Conservation (phyloP, 495 filamentous ascomycete species). For the Lophiotrema nucula region DNA sequence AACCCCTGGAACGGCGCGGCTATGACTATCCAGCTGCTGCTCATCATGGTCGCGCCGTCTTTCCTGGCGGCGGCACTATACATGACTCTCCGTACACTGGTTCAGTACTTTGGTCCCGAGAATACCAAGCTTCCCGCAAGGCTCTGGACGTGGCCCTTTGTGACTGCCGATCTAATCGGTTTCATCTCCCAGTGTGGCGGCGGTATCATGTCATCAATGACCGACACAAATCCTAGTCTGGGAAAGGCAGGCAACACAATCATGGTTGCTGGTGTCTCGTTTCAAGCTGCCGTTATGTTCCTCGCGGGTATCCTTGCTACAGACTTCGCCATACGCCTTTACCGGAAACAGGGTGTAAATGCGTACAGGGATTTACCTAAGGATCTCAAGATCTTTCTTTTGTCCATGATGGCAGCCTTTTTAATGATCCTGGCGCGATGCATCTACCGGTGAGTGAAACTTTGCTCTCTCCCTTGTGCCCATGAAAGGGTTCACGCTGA, state of each 20-base stretch:
- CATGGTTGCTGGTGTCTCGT: slow-evolving; percentile 35
- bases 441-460: slow-evolving; percentile 9
- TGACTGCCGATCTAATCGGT: slow-evolving; percentile 49
- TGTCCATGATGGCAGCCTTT: slow-evolving; percentile 5
- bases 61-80: slow-evolving; percentile 60
- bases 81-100: slow-evolving; percentile 46
- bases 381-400: background rate
- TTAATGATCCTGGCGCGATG: slow-evolving; percentile 2
- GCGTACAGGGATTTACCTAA: background rate
- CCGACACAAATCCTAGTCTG: slow-evolving; percentile 7
- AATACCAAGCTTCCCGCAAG: slow-evolving; percentile 50
- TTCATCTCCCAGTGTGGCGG: slow-evolving; percentile 52
- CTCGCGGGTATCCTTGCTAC: slow-evolving; percentile 28
- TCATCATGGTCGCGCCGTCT: slow-evolving; percentile 54
- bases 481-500: background rate
- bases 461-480: background rate
- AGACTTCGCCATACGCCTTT: slow-evolving; percentile 33
- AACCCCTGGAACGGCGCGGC: slow-evolving; percentile 42
- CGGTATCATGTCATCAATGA: slow-evolving; percentile 40
- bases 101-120: slow-evolving; percentile 45
- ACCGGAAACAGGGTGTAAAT: background rate
- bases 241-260: slow-evolving; percentile 33
- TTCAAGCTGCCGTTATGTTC: slow-evolving; percentile 39
- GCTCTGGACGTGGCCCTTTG: slow-evolving; percentile 52
- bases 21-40: slow-evolving; percentile 39